phyloP scores from a whole-genome alignment of 2,329 filamentous ascomycete species.

The Diaporthe amygdali region DNA sequence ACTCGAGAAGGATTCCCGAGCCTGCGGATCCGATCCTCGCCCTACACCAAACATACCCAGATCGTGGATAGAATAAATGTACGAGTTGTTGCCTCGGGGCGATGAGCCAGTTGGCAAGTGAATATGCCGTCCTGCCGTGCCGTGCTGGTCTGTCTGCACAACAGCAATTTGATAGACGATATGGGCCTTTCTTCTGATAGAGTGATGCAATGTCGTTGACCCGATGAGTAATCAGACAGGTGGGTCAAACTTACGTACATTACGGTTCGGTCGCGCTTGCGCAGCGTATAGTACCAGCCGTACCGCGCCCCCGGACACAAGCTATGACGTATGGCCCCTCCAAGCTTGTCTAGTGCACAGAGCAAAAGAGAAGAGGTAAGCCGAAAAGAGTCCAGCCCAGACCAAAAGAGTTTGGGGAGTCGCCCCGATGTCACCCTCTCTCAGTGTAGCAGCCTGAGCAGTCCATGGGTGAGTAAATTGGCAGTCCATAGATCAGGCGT shows the following conservation, averaged over 20 bases:
- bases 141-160: not conserved
- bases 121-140: no score
- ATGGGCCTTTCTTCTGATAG: not conserved
- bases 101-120: not conserved
- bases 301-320: no score
- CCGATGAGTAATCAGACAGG: not conserved
- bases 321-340: constrained; percentile 3
- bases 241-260: not conserved
- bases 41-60: not conserved
- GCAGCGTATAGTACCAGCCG: no score
- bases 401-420: not conserved
- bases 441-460: not conserved
- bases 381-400: not conserved
- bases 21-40: not conserved
- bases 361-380: not conserved
- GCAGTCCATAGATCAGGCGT: not conserved
- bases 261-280: not conserved
- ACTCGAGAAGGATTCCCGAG: no score
- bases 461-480: not conserved
- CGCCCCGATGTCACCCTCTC: not conserved
- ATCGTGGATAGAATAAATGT: not conserved
- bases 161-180: not conserved
- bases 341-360: not conserved
- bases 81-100: not conserved
- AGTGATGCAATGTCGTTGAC: not conserved